These are phyloP conservation scores for Ascochyta pisi DNA, from an alignment of 2,329 filamentous ascomycete species.

Conservation along the genomic window DNA sequence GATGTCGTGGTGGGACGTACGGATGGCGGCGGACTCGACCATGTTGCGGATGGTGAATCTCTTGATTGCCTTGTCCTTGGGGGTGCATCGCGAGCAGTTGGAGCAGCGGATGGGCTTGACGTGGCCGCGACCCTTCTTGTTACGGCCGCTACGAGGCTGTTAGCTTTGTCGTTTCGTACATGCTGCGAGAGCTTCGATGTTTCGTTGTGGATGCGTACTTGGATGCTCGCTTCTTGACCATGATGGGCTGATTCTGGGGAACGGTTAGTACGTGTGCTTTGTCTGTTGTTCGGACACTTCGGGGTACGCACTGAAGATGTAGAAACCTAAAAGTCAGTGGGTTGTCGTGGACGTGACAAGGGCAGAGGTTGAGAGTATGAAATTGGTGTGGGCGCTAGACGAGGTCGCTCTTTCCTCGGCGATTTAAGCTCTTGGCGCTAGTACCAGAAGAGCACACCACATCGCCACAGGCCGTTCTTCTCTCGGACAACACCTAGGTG, in stretches of 20 bases:
- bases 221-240: conserved; percentile 79
- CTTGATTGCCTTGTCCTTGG: conserved; percentile 99
- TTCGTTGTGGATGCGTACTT: conserved; percentile 61
- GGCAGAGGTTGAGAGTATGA: conserved; percentile 17
- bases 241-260: conserved; percentile 62
- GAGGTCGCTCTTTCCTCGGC: neutral
- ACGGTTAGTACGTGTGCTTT: conserved; percentile 25
- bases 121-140: conserved; percentile 99
- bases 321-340: conserved; percentile 46
- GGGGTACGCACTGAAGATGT: conserved; percentile 45
- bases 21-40: conserved; percentile 99
- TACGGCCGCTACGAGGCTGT: conserved; percentile 76
- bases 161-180: conserved; percentile 36
- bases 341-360: conserved; percentile 40
- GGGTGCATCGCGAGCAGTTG: conserved; percentile 82
- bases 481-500: neutral
- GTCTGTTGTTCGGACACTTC: conserved; percentile 4
- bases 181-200: conserved; percentile 15
- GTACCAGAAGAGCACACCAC: neutral
- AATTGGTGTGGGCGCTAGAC: conserved; percentile 9
- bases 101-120: conserved; percentile 98
- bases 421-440: neutral
- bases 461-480: neutral
- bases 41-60: conserved; percentile 99
- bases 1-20: conserved; percentile 67